phyloP scores from a whole-genome alignment of 2,329 filamentous ascomycete species.

The Tolypocladium amazonense region DNA sequence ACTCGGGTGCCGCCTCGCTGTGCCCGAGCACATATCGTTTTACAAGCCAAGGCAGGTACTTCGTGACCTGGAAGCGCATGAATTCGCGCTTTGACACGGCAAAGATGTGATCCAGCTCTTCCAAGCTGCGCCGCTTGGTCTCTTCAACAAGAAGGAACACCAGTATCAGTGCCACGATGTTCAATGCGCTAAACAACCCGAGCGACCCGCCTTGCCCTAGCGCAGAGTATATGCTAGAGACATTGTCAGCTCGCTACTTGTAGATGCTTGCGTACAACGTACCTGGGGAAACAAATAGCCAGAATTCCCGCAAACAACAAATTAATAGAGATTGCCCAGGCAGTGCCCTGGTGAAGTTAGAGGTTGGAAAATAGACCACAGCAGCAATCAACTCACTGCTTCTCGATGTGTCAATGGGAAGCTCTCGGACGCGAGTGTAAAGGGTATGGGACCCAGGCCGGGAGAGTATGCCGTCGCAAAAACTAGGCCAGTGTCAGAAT shows the following conservation, averaged over 20 bases:
- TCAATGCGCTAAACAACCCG: conserved; percentile 35
- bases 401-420: conserved; percentile 39
- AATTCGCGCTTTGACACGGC: conserved; percentile 26
- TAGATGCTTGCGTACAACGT: neutral
- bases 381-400: conserved; percentile 15
- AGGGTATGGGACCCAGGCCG: conserved; percentile 33
- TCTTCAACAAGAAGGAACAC: conserved; percentile 34
- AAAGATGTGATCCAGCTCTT: conserved; percentile 29
- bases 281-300: conserved; percentile 28
- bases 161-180: conserved; percentile 32
- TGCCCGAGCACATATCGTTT: conserved; percentile 12
- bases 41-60: conserved; percentile 25
- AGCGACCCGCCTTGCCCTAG: conserved; percentile 23
- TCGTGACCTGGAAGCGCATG: conserved; percentile 21
- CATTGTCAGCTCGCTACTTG: neutral
- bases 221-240: conserved; percentile 9
- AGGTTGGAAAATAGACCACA: neutral
- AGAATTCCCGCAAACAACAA: conserved; percentile 35
- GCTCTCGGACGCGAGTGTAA: conserved; percentile 38
- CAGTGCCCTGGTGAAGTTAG: conserved; percentile 25
- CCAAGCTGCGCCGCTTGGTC: conserved; percentile 27
- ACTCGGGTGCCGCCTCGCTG: conserved; percentile 13
- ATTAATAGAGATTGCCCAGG: conserved; percentile 36
- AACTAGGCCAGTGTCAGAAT: conserved; percentile 10
- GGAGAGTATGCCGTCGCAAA: conserved; percentile 33